phyloP scores from a whole-genome alignment of 192 early-diverging fungal species.

The Geosiphon pyriformis region DNA sequence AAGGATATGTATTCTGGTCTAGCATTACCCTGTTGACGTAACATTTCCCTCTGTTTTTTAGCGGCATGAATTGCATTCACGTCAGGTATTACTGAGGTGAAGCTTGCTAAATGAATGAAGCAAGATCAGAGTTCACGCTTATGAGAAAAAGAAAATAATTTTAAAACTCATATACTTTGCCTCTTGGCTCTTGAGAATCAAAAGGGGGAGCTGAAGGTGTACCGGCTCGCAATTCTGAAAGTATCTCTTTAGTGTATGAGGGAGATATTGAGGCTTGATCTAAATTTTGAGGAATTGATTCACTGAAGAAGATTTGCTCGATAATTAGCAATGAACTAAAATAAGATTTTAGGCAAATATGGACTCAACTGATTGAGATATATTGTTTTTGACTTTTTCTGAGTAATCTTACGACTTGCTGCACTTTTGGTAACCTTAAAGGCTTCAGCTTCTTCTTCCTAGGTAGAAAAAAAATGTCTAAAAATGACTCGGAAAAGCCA shows the following conservation, averaged over 20 bases:
- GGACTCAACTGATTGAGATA: constrained; percentile 11
- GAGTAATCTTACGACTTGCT: neutral
- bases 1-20: constrained; percentile 38
- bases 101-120: too few relatives aligned
- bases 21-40: constrained; percentile 34
- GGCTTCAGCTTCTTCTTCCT: constrained; percentile 14
- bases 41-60: constrained; percentile 48
- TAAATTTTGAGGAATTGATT: constrained; percentile 15
- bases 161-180: too few relatives aligned
- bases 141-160: too few relatives aligned
- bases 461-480: too few relatives aligned
- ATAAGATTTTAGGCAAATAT: neutral
- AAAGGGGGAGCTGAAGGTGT: constrained; percentile 13
- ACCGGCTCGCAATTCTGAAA: constrained; percentile 12
- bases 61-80: constrained; percentile 46
- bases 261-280: neutral
- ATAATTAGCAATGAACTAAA: neutral
- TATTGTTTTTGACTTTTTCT: constrained; percentile 11
- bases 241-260: constrained; percentile 17
- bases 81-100: constrained; percentile 38
- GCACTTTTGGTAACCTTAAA: constrained; percentile 11
- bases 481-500: too few relatives aligned
- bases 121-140: too few relatives aligned
- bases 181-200: neutral
- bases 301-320: constrained; percentile 2